Evolutionary conservation across 2,329 filamentous ascomycete species (phyloP), one percentile per base, ranked within the genome.

Genomic region (Penicillium hordei): DNA sequence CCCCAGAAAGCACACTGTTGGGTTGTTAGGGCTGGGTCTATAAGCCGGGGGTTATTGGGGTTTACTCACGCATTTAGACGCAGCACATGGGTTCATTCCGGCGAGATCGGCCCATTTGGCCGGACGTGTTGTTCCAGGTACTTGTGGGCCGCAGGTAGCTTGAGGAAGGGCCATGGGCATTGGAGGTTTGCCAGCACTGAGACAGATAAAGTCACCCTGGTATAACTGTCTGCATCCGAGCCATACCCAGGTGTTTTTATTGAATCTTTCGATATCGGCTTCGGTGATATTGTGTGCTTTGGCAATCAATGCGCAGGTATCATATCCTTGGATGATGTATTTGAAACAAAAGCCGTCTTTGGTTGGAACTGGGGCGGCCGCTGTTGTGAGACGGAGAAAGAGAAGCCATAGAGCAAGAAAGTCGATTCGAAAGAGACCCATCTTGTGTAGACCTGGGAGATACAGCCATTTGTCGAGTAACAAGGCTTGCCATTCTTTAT

Each of bases 171-270:
- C 55, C 1, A 73, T 66, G 6, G 79, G 79, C 60, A 80, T 69
- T 0, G 78, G 78, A 1, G 78, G 72, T 2, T 52, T 60, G 0
- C 79, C 79, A 0, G 61, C 56, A 57, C 76, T 79, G 0, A 81
- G 59, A 59, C 79, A 81, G 10, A 81, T 77, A 4, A 60, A 66
- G 5, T 60, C 53, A 0, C 68, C 71, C 10, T 60, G 45, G 15
- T 62, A 62, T 15, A 81, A 60, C 15, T 66, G 50, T 3, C 65
- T 55, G 60, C 79, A 81, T 23, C 75, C 76, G 13, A 48, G 65
- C 76, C 76, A 80, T 15, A 73, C 78, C 79, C 79, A 81, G 7
- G 79, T 81, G 2, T 73, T 66, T n/a, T 68, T 73, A 60, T 81
- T 81, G 25, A 70, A 72, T 0, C 54, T 53, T 34, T 75, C 70